These are phyloP conservation scores for Neofusicoccum sp. DNA, from an alignment of 2,329 filamentous ascomycete genomes.

Conservation along the genomic window DNA sequence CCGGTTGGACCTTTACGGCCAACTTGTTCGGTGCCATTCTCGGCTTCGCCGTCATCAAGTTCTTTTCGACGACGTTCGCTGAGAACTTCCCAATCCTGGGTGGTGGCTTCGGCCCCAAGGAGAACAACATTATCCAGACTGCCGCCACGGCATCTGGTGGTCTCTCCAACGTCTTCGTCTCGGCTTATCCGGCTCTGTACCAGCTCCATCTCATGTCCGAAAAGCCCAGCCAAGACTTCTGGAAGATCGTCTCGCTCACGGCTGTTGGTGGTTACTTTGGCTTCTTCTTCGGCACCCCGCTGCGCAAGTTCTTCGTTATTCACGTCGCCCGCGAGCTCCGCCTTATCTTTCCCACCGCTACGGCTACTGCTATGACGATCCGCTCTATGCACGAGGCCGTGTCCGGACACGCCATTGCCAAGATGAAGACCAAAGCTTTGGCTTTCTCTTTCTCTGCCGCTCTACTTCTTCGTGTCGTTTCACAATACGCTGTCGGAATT, in stretches of 20 bases:
- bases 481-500: slow-evolving; percentile 62
- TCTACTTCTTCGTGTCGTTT: slow-evolving; percentile 57
- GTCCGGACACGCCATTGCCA: slow-evolving; percentile 55
- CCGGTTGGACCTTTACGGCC: slow-evolving; percentile 49
- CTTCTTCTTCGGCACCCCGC: slow-evolving; percentile 54
- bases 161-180: slow-evolving; percentile 60
- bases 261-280: slow-evolving; percentile 66
- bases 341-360: slow-evolving; percentile 62
- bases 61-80: slow-evolving; percentile 54
- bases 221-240: slow-evolving; percentile 58
- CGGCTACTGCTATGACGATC: slow-evolving; percentile 64
- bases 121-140: slow-evolving; percentile 65
- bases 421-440: slow-evolving; percentile 61
- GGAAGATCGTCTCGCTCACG: slow-evolving; percentile 62
- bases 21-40: slow-evolving; percentile 52
- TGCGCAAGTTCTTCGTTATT: slow-evolving; percentile 70
- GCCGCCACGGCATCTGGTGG: slow-evolving; percentile 63
- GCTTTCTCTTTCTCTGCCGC: slow-evolving; percentile 54
- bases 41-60: slow-evolving; percentile 61
- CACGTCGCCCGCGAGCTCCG: slow-evolving; percentile 63
- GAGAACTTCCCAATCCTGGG: slow-evolving; percentile 56
- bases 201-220: slow-evolving; percentile 54
- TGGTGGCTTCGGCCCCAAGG: slow-evolving; percentile 60
- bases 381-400: slow-evolving; percentile 63
- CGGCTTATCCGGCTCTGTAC: slow-evolving; percentile 64